Evolutionary conservation across 2,329 filamentous ascomycete genomes (phyloP), one percentile per base, ranked within the genome.

Genomic region (Exophiala phaeomuriformis): DNA sequence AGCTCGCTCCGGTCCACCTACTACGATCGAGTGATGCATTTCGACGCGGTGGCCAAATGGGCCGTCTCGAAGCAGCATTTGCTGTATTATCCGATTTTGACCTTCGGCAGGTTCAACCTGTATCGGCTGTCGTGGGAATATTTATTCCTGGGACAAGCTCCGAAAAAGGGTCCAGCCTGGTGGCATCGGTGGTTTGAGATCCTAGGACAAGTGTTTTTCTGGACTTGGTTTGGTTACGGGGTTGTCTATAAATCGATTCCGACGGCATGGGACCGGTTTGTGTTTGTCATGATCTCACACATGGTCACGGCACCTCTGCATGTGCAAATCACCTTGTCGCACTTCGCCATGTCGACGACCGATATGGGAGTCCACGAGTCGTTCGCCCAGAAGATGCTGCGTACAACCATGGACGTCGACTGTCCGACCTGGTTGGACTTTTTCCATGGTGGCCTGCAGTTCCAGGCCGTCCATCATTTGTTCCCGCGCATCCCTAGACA

Each of bases 391-490:
- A 87, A 85, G 68, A 93, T 94, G 85, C 77, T 95, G 43, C 84
- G 90, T 61, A 95, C 90, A 1, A 95, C 90, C 8, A 95, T 95
- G 89, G 89, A 95, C 60, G 83, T 95, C 27, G 88, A 93, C 66
- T 95, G 89, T 65, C 88, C 89, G 0, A 76, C 79, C 8, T 95
- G 90, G 89, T 76, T 95, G 8, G 89, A 95, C 66, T 95, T 90
- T 66, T 80, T 95, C 69, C 89, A 95, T 63, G 89, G 89, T 27
- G 90, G 89, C 3, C 73, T 95, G 57, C 90, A 95, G 68, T 95
- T 95, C 69, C 89, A 95, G 69, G 88, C 85, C 5, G 84, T 95
- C 48, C 89, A 95, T 66, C 89, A 95, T 66, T 73, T 95, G 27
- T 95, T 84, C 66, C 89, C 89, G 1, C 80, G 89, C 7, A 82